Evolutionary conservation across 2,329 filamentous ascomycete species (phyloP), one percentile per base, ranked within the genome.

Genomic region (Rutstroemia sp.): DNA sequence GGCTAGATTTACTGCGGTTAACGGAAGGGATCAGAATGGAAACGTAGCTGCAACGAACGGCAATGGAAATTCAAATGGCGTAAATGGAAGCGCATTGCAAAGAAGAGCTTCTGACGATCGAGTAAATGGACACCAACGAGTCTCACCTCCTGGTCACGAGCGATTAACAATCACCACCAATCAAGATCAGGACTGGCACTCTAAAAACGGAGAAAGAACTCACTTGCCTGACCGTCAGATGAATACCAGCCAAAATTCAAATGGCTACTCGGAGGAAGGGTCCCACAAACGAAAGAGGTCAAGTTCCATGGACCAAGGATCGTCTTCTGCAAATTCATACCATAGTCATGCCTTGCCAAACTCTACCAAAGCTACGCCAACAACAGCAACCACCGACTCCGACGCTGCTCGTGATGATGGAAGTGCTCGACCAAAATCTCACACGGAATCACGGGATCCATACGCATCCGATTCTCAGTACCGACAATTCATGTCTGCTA

Each of bases 261-360:
- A 59, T 39, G 30, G 59, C 14, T 65, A 67, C 53, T 54, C 64
- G 6, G 66, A 68, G 9, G 68, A 84, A 38, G 68, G 65, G 16
- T 72, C 78, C 17, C 78, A 82, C 64, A 87, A 86, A 71, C 81
- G 83, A 65, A 92, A 90, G 71, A 81, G 88, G 58, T 89, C 88
- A 6, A 73, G 76, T 47, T 88, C 86, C 5, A 70, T 75, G 39
- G 84, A 84, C 56, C 70, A 66, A 42, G 64, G 60, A 27, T 65
- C 66, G 36, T 63, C 67, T 14, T 70, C 67, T 53, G 64, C 68
- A 60, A 67, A 63, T 58, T 67, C 67, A n/a, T 72, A 71, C 57
- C 69, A 71, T 57, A 71, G 63, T 51, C 67, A 72, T 54, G 70
- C 64, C 36, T 59, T 63, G 51, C 66, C 68, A 49, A 67, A 66